phyloP scores from a whole-genome alignment of 768 basidiomycete species.

The Pulveroboletus sp. region DNA sequence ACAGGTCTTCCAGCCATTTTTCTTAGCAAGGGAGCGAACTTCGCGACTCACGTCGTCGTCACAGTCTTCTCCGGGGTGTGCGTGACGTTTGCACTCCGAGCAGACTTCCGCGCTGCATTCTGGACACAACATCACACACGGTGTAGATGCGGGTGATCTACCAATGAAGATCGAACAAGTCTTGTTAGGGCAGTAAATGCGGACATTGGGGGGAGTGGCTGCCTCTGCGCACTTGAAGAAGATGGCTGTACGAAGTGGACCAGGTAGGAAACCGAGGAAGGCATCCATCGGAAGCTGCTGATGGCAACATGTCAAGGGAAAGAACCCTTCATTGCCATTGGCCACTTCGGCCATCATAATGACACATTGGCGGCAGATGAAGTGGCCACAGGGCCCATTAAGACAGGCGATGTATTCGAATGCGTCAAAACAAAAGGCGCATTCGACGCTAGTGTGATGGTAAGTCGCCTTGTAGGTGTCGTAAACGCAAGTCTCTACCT shows the following conservation, averaged over 20 bases:
- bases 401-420: constrained; percentile 22
- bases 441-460: constrained; percentile 22
- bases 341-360: constrained; percentile 38
- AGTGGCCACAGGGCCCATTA: constrained; percentile 41
- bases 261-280: constrained; percentile 31
- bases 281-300: constrained; percentile 30
- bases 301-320: constrained; percentile 49
- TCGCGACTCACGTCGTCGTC: constrained; percentile 37
- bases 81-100: constrained; percentile 41
- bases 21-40: constrained; percentile 43
- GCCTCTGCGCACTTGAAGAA: constrained; percentile 45
- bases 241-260: constrained; percentile 30
- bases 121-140: constrained; percentile 31
- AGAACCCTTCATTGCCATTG: constrained; percentile 44
- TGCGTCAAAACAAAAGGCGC: constrained; percentile 40
- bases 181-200: constrained; percentile 46
- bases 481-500: not conserved
- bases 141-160: constrained; percentile 23
- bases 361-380: constrained; percentile 45
- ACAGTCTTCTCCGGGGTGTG: constrained; percentile 41
- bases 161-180: constrained; percentile 53
- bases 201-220: constrained; percentile 35
- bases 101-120: constrained; percentile 42
- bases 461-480: not conserved
- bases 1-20: constrained; percentile 56